Conservation (phyloP, 73 alveolate species). For the Stentor coeruleus region DNA sequence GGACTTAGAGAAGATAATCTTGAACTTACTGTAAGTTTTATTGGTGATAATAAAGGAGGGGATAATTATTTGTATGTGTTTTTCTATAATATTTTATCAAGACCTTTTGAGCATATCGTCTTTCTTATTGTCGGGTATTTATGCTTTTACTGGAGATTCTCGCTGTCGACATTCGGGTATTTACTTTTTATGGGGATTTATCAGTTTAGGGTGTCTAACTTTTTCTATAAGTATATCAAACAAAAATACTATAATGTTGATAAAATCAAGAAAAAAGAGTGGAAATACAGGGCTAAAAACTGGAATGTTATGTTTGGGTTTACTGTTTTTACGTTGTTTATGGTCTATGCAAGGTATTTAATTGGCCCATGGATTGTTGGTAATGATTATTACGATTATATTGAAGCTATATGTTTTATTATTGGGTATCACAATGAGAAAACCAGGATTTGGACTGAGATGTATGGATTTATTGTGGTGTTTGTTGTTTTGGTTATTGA, state of each 20-base stretch:
- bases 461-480: background rate
- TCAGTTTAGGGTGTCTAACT: background rate
- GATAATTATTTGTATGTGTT: background rate
- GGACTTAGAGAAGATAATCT: background rate
- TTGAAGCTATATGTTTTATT: background rate
- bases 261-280: background rate
- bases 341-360: background rate
- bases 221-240: background rate
- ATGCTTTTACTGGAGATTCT: background rate
- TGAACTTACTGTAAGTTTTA: no score
- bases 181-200: background rate
- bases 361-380: background rate
- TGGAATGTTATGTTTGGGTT: background rate
- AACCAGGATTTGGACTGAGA: background rate
- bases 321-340: background rate
- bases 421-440: background rate
- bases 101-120: background rate
- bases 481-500: background rate
- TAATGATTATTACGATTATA: background rate
- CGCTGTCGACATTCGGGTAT: background rate
- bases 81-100: background rate
- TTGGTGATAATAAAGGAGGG: background rate
- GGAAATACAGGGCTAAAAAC: background rate
- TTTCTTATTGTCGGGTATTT: background rate
- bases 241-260: background rate